Base-by-base conservation (phyloP, 2,329 filamentous ascomycete species). In the Calycina herbarum region DNA sequence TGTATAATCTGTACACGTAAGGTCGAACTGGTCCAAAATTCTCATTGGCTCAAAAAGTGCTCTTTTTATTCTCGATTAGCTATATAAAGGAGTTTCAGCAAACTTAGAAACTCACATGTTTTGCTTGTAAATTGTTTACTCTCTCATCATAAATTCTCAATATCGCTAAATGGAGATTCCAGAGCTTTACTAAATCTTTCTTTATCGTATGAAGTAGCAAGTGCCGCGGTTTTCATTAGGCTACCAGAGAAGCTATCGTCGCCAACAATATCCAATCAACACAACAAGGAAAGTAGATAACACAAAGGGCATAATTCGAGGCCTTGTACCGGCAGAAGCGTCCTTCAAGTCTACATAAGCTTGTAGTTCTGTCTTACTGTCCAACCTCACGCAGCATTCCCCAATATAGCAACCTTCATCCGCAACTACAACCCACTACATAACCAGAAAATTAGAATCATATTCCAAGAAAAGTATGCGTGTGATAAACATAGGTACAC, bases 371-470 rank as follows among this genome's bases (percentile, higher is more conserved):
- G 7, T 33, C 5, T 15, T 57, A 15, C 13, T 57, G 3, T 57
- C 54, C 15, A 33, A 5, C 17, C 27, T 57, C 15, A 17, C 27
- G 8, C 29, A 57, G 31, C 54, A 57, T 20, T 57, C 54, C 33
- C 54, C 54, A 33, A 57, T 57, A 11, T 56, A 29, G n/a, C 40
- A 42, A 35, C 61, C 29, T 29, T 24, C 48, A 20, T 54, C 27
- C 2, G 29, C 31, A 57, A 38, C n/a, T 29, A 48, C 61, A 24
- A 42, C 17, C 33, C 54, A 57, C 27, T 51, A 10, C 6, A n/a
- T 48, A 24, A 11, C 8, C 7, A 51, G n/a, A 24, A 13, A 51
- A 51, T 51, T 51, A 51, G 45, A 20, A 11, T 51, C 20, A 51
- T 27, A 24, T 24, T 13, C 24, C 11, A 24, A 51, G 27, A 20